Evolutionary conservation across 352 stramenopile genomes (phyloP).

Genomic region (Globisporangium orthogonon): DNA sequence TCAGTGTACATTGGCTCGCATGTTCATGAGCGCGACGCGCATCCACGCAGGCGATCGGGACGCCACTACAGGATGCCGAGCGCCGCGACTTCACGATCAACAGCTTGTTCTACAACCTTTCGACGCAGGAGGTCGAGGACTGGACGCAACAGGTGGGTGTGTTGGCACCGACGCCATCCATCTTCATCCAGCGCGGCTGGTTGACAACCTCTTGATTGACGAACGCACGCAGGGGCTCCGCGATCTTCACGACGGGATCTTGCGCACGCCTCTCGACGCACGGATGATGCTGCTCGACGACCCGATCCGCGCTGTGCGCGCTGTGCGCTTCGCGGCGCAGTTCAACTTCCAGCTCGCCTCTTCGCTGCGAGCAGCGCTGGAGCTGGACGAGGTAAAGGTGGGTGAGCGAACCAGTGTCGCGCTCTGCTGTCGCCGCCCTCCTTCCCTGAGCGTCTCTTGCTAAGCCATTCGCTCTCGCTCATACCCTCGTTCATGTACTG

Average conservation of each 20-base stretch:
- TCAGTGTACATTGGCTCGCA: no score
- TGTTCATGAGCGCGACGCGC: neutral
- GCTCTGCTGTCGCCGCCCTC: neutral
- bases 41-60: conserved; percentile 45
- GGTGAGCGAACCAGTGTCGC: neutral
- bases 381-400: conserved; percentile 41
- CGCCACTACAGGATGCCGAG: conserved; percentile 81
- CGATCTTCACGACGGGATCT: conserved; percentile 87
- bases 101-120: conserved; percentile 77
- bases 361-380: conserved; percentile 66
- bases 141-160: conserved; percentile 55
- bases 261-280: conserved; percentile 93
- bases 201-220: no score
- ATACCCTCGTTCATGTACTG: neutral
- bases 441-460: no score
- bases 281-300: conserved; percentile 96
- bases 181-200: no score
- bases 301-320: conserved; percentile 92
- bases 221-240: conserved; percentile 55
- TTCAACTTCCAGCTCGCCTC: conserved; percentile 91
- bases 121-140: conserved; percentile 95
- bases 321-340: conserved; percentile 94
- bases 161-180: no score
- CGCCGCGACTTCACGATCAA: conserved; percentile 99
- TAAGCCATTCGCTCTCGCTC: no score